Evolutionary conservation across 164 flowering plant genomes (phyloP), one percentile per base, ranked within the genome.

Genomic region (Protea cynaroides): DNA sequence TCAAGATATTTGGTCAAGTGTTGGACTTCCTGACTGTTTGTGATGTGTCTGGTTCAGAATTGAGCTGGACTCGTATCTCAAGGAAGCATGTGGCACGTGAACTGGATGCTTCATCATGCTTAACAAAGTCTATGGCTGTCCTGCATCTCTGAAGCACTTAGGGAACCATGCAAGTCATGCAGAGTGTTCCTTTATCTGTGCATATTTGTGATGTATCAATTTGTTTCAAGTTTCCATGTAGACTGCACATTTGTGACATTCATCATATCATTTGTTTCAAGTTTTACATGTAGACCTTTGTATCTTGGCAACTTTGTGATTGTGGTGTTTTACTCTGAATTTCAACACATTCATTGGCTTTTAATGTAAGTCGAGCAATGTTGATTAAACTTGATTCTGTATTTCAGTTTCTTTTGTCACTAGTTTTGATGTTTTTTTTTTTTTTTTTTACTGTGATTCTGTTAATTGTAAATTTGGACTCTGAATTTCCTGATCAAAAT

Each of bases 1-100:
- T 89, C 79, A 91, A 91, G 74, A 84, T 94, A 66, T 94, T 94
- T 73, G 97, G 99, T 62, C 99, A 91, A 72, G 90, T 89, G 9
- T 65, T 94, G 68, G 95, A 89, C 53, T 94, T 94, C 78, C 66
- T 86, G 54, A 94, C 99, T 23, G 79, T 85, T 25, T 88, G 83
- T 60, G 71, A 81, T 67, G 81, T 79, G 22, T 81, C 95, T 11
- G 79, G 76, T 62, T 63, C 46, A n/a, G 76, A 70, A 40, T 62
- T 61, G 25, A 79, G 72, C 58, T 94, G 98, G 98, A 81, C 55
- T 23, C 95, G 81, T 71, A 73, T 88, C 54, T 84, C 99, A 37
- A 85, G 81, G 78, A 91, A 85, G 74, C 92, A 76, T 24, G 74
- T 87, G 63, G 83, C 92, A 46, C 88, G 80, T 61, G 91, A 84